A percentile compares a stretch with the other conserved stretches of the same genome.
These are phyloP conservation scores for Cordyceps militaris DNA, from an alignment of 2,329 filamentous ascomycete species.

Conservation along the genomic window DNA sequence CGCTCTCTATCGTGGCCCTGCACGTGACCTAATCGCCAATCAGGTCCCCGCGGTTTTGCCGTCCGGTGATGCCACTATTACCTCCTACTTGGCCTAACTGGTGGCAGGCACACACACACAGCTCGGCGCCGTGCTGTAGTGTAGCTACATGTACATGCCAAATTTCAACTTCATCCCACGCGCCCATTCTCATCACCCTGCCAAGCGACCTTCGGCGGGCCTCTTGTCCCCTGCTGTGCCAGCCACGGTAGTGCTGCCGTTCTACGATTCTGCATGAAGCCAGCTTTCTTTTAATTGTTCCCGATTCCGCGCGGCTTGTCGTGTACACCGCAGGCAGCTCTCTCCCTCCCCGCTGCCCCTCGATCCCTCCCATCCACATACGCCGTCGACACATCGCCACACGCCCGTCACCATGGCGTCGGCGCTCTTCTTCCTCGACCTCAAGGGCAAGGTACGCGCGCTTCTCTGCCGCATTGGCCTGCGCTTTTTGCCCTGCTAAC, in stretches of 20 bases:
- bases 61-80: constrained; percentile 12
- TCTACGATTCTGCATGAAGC: neutral
- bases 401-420: constrained; percentile 68
- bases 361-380: constrained; percentile 15
- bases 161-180: constrained; percentile 10
- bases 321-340: constrained; percentile 17
- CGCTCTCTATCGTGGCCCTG: neutral
- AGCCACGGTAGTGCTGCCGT: constrained; percentile 11
- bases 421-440: constrained; percentile 94
- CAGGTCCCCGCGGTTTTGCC: constrained; percentile 16
- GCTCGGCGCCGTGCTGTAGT: neutral
- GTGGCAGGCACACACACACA: neutral
- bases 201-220: constrained; percentile 18
- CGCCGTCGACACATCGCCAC: neutral
- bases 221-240: constrained; percentile 12
- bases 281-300: neutral
- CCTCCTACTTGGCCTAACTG: constrained; percentile 3
- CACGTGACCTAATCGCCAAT: constrained; percentile 6
- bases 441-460: constrained; percentile 88
- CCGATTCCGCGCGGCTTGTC: neutral
- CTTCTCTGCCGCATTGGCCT: neutral
- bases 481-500: constrained; percentile 14
- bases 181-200: neutral
- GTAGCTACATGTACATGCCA: neutral
- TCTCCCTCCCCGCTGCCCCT: constrained; percentile 20